Percentiles rank a stretch among this genome's conserved stretches.
Evolutionary conservation across 2,329 filamentous ascomycete genomes (phyloP).

Genomic region (Corinectria fuckeliana): DNA sequence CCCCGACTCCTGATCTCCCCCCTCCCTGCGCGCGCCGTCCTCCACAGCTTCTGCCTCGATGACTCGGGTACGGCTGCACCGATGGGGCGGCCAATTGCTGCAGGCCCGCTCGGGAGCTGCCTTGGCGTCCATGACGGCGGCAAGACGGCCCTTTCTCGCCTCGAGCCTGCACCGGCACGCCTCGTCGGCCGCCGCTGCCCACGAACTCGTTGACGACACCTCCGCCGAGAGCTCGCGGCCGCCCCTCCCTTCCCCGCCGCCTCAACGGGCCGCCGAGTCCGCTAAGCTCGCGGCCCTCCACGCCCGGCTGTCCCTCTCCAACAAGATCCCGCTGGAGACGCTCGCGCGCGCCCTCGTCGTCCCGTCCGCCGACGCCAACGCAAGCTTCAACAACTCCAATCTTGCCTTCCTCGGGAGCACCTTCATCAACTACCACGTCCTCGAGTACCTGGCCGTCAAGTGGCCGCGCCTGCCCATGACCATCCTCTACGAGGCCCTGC

Average conservation of each 20-base stretch:
- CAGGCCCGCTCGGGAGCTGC: constrained; percentile 42
- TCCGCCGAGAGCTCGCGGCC: constrained; percentile 29
- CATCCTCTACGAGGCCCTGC: constrained; percentile 86
- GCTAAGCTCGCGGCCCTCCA: constrained; percentile 93
- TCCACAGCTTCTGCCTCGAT: constrained; percentile 38
- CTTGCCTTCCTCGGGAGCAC: constrained; percentile 82
- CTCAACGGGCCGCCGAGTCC: constrained; percentile 70
- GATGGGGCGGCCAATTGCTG: constrained; percentile 51
- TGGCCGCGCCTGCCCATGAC: constrained; percentile 90
- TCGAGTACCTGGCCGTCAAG: constrained; percentile 85
- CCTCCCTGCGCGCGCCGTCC: neutral
- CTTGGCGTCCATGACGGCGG: constrained; percentile 3
- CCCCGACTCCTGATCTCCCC: neutral
- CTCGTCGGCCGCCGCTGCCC: constrained; percentile 40
- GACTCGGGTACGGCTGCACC: constrained; percentile 52
- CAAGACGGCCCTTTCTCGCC: constrained; percentile 36
- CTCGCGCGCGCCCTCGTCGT: constrained; percentile 88
- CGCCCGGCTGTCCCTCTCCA: constrained; percentile 82
- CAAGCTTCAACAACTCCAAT: constrained; percentile 86
- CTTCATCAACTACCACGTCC: constrained; percentile 85
- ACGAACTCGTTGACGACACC: constrained; percentile 31
- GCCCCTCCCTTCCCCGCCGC: constrained; percentile 73
- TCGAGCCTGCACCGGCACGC: constrained; percentile 34
- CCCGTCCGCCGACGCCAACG: constrained; percentile 79
- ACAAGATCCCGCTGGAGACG: constrained; percentile 82